A percentile compares a stretch with the other conserved stretches of the same genome.
phyloP scores from a whole-genome alignment of 495 filamentous ascomycete genomes.

The Trichoderma asperelloides region DNA sequence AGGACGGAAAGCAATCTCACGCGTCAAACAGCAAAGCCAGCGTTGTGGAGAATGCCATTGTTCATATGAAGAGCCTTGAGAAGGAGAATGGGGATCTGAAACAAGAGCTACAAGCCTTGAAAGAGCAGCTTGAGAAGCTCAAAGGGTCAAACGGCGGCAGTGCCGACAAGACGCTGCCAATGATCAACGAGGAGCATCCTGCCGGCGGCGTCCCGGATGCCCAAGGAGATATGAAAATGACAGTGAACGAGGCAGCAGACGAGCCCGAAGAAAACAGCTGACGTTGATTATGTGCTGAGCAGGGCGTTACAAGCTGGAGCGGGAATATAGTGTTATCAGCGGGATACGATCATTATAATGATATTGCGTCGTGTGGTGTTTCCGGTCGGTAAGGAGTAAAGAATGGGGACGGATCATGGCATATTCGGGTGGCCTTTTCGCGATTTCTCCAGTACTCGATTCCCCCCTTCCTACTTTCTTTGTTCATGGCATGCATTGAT shows the following conservation, averaged over 20 bases:
- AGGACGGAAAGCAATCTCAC: constrained; percentile 27
- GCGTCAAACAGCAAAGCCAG: constrained; percentile 82
- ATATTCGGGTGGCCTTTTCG: not conserved
- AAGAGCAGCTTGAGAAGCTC: constrained; percentile 41
- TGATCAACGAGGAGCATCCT: not conserved
- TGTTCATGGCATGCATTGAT: not conserved
- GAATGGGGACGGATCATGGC: not conserved
- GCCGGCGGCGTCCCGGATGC: not conserved
- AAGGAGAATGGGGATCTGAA: constrained; percentile 61
- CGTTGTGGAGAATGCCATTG: constrained; percentile 90
- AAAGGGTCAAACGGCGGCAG: not conserved
- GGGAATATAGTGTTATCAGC: not conserved
- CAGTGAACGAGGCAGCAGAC: not conserved
- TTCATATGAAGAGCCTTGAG: constrained; percentile 84
- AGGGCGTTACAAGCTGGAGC: not conserved
- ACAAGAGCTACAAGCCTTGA: constrained; percentile 52
- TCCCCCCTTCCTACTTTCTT: not conserved
- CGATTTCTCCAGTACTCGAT: not conserved
- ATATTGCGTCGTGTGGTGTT: not conserved
- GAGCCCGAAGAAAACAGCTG: not conserved
- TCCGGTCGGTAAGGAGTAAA: not conserved
- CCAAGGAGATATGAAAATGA: not conserved
- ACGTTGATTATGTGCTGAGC: not conserved
- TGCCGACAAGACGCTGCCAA: not conserved
- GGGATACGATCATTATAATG: not conserved